Evolutionary conservation across 139 green algal genomes (phyloP).

Genomic region (Marvania coccoides): DNA sequence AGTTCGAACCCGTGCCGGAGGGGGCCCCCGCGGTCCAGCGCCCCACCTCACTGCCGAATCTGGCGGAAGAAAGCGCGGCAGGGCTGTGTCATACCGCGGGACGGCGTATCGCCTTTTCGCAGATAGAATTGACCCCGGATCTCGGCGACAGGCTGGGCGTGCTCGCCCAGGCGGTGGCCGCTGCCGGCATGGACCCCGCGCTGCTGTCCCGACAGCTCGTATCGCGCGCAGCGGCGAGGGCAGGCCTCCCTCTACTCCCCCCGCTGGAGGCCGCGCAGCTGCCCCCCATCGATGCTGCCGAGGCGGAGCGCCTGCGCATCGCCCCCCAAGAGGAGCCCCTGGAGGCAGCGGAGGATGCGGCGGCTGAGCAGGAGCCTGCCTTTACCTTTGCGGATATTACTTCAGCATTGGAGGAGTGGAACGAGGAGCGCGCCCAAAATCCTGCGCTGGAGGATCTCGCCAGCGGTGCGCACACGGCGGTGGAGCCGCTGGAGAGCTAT

Average conservation of each 20-base stretch:
- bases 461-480: not conserved
- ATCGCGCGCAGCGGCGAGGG: not conserved
- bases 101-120: not conserved
- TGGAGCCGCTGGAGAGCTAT: not conserved
- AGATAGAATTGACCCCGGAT: not conserved
- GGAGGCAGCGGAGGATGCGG: not conserved
- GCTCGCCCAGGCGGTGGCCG: not conserved
- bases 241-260: slow-evolving; percentile 10
- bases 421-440: not conserved
- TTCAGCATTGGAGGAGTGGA: not conserved
- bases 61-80: not conserved
- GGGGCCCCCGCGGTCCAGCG: not conserved
- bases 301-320: not conserved
- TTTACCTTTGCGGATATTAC: slow-evolving; percentile 9
- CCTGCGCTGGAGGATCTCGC: not conserved
- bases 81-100: not conserved
- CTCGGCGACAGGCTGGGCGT: slow-evolving; percentile 5
- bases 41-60: not conserved
- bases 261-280: not conserved
- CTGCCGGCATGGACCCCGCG: not conserved
- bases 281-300: not conserved
- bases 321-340: not conserved
- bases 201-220: slow-evolving; percentile 15
- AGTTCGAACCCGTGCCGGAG: not conserved
- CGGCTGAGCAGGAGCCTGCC: not conserved